Evolutionary conservation across 257 asterid genomes (phyloP).

Genomic region (Thymus mandschuricus): DNA sequence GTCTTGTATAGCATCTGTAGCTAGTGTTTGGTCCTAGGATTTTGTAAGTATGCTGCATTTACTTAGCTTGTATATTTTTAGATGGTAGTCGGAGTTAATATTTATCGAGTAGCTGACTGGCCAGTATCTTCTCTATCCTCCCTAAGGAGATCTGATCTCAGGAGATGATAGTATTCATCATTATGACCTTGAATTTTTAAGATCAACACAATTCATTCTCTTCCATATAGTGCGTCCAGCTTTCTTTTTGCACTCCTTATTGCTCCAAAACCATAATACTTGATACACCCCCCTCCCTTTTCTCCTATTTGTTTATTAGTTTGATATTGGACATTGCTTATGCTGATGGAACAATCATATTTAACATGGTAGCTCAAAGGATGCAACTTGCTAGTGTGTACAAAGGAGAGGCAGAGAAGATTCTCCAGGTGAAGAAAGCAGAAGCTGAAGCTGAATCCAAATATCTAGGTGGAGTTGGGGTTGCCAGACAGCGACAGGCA

Average conservation of each 20-base stretch:
- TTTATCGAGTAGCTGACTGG: too few relatives aligned
- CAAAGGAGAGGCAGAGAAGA: conserved; percentile 97
- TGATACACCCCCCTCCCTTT: too few relatives aligned
- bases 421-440: conserved; percentile 84
- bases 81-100: too few relatives aligned
- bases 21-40: background rate
- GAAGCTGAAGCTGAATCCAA: conserved; percentile 98
- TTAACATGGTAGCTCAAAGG: conserved; percentile 75
- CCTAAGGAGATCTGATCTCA: too few relatives aligned
- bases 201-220: background rate
- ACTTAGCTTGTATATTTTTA: background rate
- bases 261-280: too few relatives aligned
- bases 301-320: background rate
- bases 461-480: conserved; percentile 98
- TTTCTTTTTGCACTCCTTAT: too few relatives aligned
- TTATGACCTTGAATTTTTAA: too few relatives aligned
- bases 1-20: background rate
- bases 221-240: too few relatives aligned
- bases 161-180: too few relatives aligned
- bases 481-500: conserved; percentile 99
- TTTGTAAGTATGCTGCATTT: background rate
- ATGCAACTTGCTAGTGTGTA: conserved; percentile 95
- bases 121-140: too few relatives aligned
- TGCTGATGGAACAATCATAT: conserved; percentile 8
- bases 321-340: background rate